A percentile compares a stretch with the other conserved stretches of the same genome.
Evolutionary conservation across 163 green algal species (phyloP).

Genomic region (Scenedesmus sp.): DNA sequence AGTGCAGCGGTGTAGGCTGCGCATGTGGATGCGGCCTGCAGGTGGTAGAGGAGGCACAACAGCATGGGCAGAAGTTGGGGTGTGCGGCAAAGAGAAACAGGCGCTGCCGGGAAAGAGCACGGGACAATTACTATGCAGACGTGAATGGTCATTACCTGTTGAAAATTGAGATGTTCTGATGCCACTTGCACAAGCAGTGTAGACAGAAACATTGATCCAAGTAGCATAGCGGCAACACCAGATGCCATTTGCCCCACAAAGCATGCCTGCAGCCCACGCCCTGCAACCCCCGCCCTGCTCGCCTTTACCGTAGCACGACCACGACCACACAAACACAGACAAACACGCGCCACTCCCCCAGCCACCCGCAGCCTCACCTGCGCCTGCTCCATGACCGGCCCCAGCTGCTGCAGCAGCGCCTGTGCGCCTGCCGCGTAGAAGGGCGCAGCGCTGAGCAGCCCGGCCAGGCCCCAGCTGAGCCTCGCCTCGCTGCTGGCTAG

Average conservation of each 20-base stretch:
- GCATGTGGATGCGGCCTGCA: background rate
- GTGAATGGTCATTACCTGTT: background rate
- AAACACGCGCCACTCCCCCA: too few species aligned
- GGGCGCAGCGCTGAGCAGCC: conserved; percentile 32
- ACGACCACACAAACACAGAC: too few species aligned
- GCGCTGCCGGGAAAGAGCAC: background rate
- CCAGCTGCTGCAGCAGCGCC: conserved; percentile 37
- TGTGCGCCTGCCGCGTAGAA: conserved; percentile 23
- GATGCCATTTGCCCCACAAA: background rate
- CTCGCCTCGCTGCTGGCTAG: background rate
- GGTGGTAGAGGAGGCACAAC: background rate
- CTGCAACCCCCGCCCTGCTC: background rate
- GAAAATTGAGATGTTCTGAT: background rate
- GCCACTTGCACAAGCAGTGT: background rate
- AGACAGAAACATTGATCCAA: background rate
- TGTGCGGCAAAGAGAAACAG: background rate
- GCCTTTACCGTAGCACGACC: too few species aligned
- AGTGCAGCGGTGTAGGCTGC: background rate
- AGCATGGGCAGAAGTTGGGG: background rate
- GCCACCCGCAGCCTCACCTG: conserved; percentile 1
- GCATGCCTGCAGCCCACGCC: background rate
- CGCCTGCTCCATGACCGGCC: conserved; percentile 15
- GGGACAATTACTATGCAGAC: background rate
- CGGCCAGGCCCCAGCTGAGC: background rate
- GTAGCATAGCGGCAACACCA: background rate